These are phyloP conservation scores for Trichoderma aggressivum DNA, from an alignment of 2,329 filamentous ascomycete genomes.

Conservation along the genomic window DNA sequence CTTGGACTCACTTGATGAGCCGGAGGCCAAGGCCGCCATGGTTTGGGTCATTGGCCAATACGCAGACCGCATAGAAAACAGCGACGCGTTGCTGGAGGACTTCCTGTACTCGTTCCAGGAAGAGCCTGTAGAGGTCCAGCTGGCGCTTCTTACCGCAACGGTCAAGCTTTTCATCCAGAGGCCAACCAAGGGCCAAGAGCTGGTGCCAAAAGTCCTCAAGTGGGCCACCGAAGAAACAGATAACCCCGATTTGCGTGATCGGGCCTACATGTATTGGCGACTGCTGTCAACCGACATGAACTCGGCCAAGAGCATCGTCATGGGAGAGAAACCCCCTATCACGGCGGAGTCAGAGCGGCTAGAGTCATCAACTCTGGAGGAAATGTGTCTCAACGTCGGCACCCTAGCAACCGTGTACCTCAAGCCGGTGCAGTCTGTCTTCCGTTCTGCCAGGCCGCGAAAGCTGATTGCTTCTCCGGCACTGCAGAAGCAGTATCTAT, in stretches of 20 bases:
- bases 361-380: conserved; percentile 85
- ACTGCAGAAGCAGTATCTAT: conserved; percentile 68
- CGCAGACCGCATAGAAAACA: conserved; percentile 95
- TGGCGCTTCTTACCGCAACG: conserved; percentile 89
- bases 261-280: conserved; percentile 99
- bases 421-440: conserved; percentile 96
- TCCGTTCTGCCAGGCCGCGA: conserved; percentile 79
- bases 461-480: conserved; percentile 80
- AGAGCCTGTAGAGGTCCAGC: conserved; percentile 91
- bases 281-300: conserved; percentile 88
- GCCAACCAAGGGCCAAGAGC: conserved; percentile 86
- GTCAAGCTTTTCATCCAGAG: conserved; percentile 98
- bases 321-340: conserved; percentile 96
- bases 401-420: conserved; percentile 96
- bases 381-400: conserved; percentile 95
- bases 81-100: conserved; percentile 87
- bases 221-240: conserved; percentile 99
- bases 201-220: conserved; percentile 92
- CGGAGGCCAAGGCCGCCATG: conserved; percentile 96
- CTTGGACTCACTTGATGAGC: conserved; percentile 92
- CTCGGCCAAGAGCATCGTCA: conserved; percentile 81
- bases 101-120: conserved; percentile 93
- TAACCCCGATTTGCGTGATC: conserved; percentile 91
- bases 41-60: conserved; percentile 99
- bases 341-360: conserved; percentile 94